These are phyloP conservation scores for Fusarium papillatum DNA, from an alignment of 2,329 filamentous ascomycete genomes.

Conservation along the genomic window DNA sequence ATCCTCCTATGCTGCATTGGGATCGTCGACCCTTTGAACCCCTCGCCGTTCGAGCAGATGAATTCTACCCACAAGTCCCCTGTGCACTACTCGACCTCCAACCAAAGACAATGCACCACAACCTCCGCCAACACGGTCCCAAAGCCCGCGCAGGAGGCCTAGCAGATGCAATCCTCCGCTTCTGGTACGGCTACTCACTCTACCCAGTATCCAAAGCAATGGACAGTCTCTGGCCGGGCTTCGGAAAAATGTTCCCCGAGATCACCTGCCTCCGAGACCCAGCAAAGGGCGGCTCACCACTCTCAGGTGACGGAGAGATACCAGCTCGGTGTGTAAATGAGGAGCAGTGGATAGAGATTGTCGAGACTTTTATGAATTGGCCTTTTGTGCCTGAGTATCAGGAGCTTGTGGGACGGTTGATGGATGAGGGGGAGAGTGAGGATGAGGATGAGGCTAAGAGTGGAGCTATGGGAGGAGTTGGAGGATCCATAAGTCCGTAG, in stretches of 20 bases:
- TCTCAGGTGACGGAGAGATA: conserved; percentile 56
- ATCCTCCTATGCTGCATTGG: conserved; percentile 71
- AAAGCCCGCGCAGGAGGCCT: conserved; percentile 60
- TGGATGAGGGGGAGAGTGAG: conserved; percentile 45
- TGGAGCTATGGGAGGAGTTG: conserved; percentile 21
- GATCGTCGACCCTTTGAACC: conserved; percentile 81
- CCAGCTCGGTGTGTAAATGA: conserved; percentile 63
- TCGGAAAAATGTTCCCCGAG: conserved; percentile 62
- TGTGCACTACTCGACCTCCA: conserved; percentile 76
- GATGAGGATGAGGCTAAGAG: conserved; percentile 44
- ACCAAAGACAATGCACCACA: conserved; percentile 66
- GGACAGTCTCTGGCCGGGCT: conserved; percentile 70
- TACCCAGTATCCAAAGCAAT: conserved; percentile 60
- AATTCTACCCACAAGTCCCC: conserved; percentile 75
- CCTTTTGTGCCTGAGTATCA: conserved; percentile 69
- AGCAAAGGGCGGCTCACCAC: conserved; percentile 58
- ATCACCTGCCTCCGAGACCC: conserved; percentile 65
- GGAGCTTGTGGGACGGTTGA: conserved; percentile 60
- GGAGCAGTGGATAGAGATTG: conserved; percentile 69
- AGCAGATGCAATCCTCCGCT: conserved; percentile 62
- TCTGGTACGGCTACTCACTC: conserved; percentile 59
- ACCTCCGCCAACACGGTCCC: conserved; percentile 62
- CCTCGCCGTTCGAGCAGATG: conserved; percentile 66
- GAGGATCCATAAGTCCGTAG: neutral
- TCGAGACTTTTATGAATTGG: conserved; percentile 75